Conservation (phyloP, 108 stramenopile species). For the Cyclostephanos tholiformis region DNA sequence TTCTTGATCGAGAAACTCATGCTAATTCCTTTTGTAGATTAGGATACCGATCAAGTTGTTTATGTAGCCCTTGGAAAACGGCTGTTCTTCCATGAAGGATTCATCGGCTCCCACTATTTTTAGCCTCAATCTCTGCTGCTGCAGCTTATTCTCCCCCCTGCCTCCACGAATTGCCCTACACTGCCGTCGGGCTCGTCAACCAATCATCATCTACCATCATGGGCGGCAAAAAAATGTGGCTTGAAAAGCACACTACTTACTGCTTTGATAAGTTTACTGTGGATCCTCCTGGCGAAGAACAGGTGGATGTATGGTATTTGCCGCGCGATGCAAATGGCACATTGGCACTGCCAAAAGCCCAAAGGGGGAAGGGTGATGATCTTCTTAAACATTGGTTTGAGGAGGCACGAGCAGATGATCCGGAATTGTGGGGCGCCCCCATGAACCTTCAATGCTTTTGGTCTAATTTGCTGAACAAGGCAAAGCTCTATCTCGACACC, state of each 20-base stretch:
- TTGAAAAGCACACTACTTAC: neutral
- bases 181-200: neutral
- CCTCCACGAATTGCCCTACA: neutral
- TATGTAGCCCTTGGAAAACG: no score
- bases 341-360: neutral
- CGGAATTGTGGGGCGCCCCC: neutral
- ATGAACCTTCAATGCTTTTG: constrained; percentile 1
- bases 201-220: neutral
- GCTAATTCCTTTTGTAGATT: no score
- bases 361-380: neutral
- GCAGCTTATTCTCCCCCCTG: constrained; percentile 1
- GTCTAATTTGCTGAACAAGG: neutral
- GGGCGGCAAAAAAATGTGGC: constrained; percentile 1
- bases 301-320: constrained; percentile 1
- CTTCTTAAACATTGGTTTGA: neutral
- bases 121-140: neutral
- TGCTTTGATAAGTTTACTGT: neutral
- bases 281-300: constrained; percentile 1
- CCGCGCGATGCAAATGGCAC: neutral
- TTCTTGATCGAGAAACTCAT: no score
- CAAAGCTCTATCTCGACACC: constrained; percentile 1
- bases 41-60: neutral
- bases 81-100: neutral
- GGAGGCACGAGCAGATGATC: neutral
- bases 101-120: neutral